Base-by-base conservation (phyloP, 306 rosid species). In the Medicago ruthenica region DNA sequence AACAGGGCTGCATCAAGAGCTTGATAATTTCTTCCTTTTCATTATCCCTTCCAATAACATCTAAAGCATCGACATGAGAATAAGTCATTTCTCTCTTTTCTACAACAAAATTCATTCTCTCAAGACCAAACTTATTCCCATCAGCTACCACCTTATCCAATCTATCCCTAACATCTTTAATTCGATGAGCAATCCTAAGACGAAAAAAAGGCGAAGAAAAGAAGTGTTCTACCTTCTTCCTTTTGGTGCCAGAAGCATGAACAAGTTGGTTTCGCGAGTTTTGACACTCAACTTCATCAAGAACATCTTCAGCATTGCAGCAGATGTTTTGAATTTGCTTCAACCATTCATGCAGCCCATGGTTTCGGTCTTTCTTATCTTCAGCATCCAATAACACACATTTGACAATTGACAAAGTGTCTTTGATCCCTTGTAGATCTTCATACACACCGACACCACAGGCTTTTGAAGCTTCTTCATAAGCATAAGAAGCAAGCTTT, bases 1-100 rank as follows among this genome's bases (percentile, higher is more conserved):
- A 1, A 11, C 17, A 13, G 6, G 51, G 54, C 22, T 66, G 71
- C 54, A 66, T 41, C 54, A 66, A 42, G 31, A 40, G 11, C 15
- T 37, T 8, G 7, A 65, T 42, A 45, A 67, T 20, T 6, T 18
- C 8, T 67, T 67, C 71, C 22, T 20, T 67, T 41, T 67, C 55
- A 6, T 18, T 11, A 3, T 67, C 54, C 39, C 71, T 41, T 42
- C 71, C 71, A 2, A 67, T 67, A 27, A 67, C 59, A 53, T 53
- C 59, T 53, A 53, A 53, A 53, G 59, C 59, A 53, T 51, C 59
- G 8, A 53, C 22, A 47, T 18, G 24, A 14, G 24, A 10, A 18
- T 41, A 21, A 21, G 40, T 67, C 57, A 62, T 62, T 34, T 67
- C 73, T 47, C 57, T 67, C 55, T 17, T 67, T 44, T 67, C 57